These are phyloP conservation scores for Colletotrichum simmondsii DNA, from an alignment of 2,329 filamentous ascomycete species.

Conservation along the genomic window DNA sequence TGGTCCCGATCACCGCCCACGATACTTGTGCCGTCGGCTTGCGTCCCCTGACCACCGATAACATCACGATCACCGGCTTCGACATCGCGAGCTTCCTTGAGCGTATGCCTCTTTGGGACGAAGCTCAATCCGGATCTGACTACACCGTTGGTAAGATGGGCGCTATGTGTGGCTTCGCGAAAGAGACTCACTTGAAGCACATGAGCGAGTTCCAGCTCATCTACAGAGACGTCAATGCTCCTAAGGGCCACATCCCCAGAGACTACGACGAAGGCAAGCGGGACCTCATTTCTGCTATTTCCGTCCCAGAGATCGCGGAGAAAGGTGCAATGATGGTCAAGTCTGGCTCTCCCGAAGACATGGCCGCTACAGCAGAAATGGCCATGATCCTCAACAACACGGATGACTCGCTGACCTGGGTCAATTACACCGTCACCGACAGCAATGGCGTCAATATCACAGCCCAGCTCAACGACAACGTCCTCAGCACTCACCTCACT, in stretches of 20 bases:
- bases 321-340: background rate
- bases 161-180: background rate
- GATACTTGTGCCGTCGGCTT: conserved; percentile 24
- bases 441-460: conserved; percentile 11
- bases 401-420: background rate
- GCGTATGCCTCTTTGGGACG: background rate
- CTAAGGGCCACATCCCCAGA: background rate
- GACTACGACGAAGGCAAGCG: background rate
- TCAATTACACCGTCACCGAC: background rate
- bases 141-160: conserved; percentile 12
- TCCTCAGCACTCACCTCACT: background rate
- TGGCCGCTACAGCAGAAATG: background rate
- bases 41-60: background rate
- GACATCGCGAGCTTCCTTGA: conserved; percentile 26
- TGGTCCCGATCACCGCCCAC: conserved; percentile 22
- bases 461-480: conserved; percentile 13
- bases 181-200: background rate
- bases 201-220: conserved; percentile 22
- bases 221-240: conserved; percentile 10
- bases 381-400: background rate
- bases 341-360: background rate
- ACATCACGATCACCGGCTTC: conserved; percentile 2
- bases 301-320: background rate
- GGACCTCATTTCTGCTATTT: too few relatives aligned
- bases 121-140: background rate